These are phyloP conservation scores for Penicillium desertorum DNA, from an alignment of 495 filamentous ascomycete genomes.

Conservation along the genomic window DNA sequence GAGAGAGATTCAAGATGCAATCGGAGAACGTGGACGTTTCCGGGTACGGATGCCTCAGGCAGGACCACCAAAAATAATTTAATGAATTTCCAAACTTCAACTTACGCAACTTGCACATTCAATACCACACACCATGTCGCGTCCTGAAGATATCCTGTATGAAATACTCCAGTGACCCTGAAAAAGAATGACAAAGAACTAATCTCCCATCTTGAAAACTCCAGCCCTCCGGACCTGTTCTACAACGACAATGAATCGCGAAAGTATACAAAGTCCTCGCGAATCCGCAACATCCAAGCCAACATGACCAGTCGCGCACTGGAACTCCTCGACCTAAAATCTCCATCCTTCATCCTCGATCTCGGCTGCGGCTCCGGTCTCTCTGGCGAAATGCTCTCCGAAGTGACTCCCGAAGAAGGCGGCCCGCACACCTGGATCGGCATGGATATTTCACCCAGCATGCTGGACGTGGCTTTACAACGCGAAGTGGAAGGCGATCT, in stretches of 20 bases:
- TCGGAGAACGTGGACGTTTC: constrained; percentile 19
- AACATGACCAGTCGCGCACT: constrained; percentile 92
- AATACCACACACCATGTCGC: constrained; percentile 69
- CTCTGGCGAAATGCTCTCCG: constrained; percentile 86
- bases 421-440: constrained; percentile 92
- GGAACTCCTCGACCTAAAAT: constrained; percentile 77
- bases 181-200: not conserved
- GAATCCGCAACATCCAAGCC: constrained; percentile 91
- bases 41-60: constrained; percentile 32
- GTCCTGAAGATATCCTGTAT: constrained; percentile 90
- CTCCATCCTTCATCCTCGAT: constrained; percentile 86
- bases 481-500: constrained; percentile 91
- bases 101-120: constrained; percentile 4
- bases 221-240: constrained; percentile 87
- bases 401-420: constrained; percentile 60
- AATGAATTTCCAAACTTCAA: constrained; percentile 8
- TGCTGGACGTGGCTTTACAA: constrained; percentile 90
- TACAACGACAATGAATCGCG: constrained; percentile 93
- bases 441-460: constrained; percentile 90
- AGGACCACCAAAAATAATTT: constrained; percentile 19
- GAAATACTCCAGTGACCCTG: constrained; percentile 15
- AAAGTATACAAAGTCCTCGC: constrained; percentile 96
- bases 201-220: not conserved
- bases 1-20: constrained; percentile 1
- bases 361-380: constrained; percentile 94